phyloP scores from a whole-genome alignment of 495 filamentous ascomycete genomes.

The Lophiotrema nucula region DNA sequence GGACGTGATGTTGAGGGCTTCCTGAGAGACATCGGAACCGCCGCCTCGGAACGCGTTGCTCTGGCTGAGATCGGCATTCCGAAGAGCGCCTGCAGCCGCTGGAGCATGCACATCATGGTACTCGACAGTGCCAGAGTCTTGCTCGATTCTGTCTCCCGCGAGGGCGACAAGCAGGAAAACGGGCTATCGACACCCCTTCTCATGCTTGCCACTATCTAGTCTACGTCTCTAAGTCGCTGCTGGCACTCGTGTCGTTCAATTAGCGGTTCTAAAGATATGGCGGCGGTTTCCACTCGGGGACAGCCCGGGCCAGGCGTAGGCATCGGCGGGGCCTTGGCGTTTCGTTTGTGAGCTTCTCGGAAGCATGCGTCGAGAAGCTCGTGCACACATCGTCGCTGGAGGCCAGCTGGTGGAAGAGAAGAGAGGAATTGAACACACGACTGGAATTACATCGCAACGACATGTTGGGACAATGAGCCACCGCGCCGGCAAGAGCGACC shows the following conservation, averaged over 20 bases:
- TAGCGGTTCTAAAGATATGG: constrained; percentile 31
- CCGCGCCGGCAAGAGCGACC: neutral
- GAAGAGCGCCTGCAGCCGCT: neutral
- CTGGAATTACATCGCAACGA: too few species aligned
- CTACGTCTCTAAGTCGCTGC: neutral
- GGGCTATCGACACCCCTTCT: neutral
- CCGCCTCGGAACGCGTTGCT: constrained; percentile 1
- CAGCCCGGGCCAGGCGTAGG: neutral
- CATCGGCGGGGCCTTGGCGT: constrained; percentile 12
- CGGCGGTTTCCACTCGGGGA: constrained; percentile 2
- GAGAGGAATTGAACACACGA: neutral
- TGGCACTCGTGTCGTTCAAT: constrained; percentile 22
- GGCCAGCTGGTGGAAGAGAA: neutral
- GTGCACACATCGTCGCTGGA: neutral
- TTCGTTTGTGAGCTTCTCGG: neutral
- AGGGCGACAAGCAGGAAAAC: neutral
- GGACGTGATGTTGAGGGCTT: constrained; percentile 15
- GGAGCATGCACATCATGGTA: too few species aligned
- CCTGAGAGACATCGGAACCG: constrained; percentile 3
- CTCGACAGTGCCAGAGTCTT: too few species aligned
- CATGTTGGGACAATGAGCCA: constrained; percentile 5
- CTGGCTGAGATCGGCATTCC: neutral
- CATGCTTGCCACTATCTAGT: constrained; percentile 3
- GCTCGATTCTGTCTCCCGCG: too few species aligned
- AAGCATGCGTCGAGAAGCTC: neutral